Evolutionary conservation across 257 asterid genomes (phyloP), one percentile per base, ranked within the genome.

Genomic region (Craterostigma plantagineum): DNA sequence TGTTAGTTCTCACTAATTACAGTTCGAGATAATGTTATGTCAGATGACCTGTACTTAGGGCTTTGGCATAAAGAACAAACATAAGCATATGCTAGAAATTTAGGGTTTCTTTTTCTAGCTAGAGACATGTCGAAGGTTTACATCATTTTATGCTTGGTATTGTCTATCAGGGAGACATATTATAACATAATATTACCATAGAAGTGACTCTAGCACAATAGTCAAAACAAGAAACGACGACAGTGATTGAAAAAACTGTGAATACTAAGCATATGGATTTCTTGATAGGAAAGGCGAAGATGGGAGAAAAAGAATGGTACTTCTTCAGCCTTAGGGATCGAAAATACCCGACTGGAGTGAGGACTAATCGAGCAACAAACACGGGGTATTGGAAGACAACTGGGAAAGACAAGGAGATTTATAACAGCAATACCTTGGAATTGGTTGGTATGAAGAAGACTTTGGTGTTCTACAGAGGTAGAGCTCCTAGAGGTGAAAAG

Each of bases 401-500:
- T 1, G 96, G 96, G 11, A 86, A 86, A 58, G 96, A 86, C 60
- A 86, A 71, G 64, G 97, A 86, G 55, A 81, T 86, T 33, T 78
- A 58, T 67, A 73, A 72, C 63, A 71, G 85, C 60, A 64, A 52
- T 43, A 81, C 72, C 11, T 60, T 79, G 5, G 97, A 78, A 55
- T 34, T 75, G 51, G 87, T 76, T 1, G 97, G 97, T 9, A 73
- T 86, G 94, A 86, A 86, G 81, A 86, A 86, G 54, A 86, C 96
- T 0, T 57, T 86, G 67, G 96, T 85, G 18, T 85, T 85, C 27
- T 85, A 85, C 57, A 63, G 40, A 63, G 96, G 96, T 55, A 75
- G 97, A 61, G 97, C 97, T 35, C 94, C 97, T 0, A 69, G 94
- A 60, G 97, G 97, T 5, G 97, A 86, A 44, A 86, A 86, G 47